A percentile compares a stretch with the other conserved stretches of the same genome.
Evolutionary conservation across 805 yeast genomes (phyloP).

Genomic region (Candida quercuum): DNA sequence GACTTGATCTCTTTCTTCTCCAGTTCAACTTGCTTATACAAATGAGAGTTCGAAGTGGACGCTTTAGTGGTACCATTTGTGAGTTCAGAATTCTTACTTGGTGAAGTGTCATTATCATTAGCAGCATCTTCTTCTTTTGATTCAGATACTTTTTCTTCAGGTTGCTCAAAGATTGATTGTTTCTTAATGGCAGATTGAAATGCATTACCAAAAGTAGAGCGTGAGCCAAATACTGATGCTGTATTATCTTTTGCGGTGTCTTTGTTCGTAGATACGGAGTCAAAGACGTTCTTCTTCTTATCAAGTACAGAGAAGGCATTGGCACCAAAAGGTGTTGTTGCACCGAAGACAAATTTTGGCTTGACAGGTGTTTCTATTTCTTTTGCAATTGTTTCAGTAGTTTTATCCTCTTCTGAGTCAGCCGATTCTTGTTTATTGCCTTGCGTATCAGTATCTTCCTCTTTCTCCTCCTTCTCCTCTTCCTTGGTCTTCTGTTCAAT

Average conservation of each 20-base stretch:
- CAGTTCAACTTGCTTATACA: slow-evolving; percentile 54
- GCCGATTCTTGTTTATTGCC: background rate
- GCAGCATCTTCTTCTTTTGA: slow-evolving; percentile 13
- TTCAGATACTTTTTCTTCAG: slow-evolving; percentile 17
- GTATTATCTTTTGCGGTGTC: slow-evolving; percentile 12
- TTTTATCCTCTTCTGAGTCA: slow-evolving; percentile 1
- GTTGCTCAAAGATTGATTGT: slow-evolving; percentile 52
- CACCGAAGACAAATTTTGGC: slow-evolving; percentile 53
- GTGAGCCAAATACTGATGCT: slow-evolving; percentile 37
- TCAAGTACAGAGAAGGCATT: slow-evolving; percentile 31
- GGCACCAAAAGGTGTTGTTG: slow-evolving; percentile 43
- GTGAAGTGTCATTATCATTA: slow-evolving; percentile 3
- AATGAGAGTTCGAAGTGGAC: slow-evolving; percentile 26
- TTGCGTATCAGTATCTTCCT: slow-evolving; percentile 1
- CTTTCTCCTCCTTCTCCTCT: slow-evolving; percentile 4
- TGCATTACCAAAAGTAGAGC: slow-evolving; percentile 46
- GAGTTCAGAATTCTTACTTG: slow-evolving; percentile 9
- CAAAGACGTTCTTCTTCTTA: slow-evolving; percentile 31
- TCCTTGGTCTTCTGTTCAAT: slow-evolving; percentile 8
- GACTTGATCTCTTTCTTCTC: slow-evolving; percentile 60
- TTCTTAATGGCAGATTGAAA: slow-evolving; percentile 46
- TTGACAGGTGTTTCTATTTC: slow-evolving; percentile 6
- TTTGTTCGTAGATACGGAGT: slow-evolving; percentile 27
- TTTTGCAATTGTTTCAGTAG: background rate
- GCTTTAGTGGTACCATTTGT: slow-evolving; percentile 19